Evolutionary conservation across 2,329 filamentous ascomycete species (phyloP).

Genomic region (Fusarium gaditjirri): DNA sequence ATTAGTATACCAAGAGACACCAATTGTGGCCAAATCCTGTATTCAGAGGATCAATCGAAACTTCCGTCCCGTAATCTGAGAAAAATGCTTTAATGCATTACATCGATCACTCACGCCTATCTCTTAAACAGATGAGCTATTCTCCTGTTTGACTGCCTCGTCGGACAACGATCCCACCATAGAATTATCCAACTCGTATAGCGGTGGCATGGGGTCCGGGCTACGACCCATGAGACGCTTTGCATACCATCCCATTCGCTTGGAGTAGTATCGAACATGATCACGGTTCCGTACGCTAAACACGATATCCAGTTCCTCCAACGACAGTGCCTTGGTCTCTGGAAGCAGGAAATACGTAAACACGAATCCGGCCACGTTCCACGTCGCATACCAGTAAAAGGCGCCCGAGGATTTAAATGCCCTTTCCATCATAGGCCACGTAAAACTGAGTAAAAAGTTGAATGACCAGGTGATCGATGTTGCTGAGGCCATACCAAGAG

Average conservation of each 20-base stretch:
- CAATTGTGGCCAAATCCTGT: not conserved
- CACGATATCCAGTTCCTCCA: slow-evolving; percentile 62
- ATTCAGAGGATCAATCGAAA: not conserved
- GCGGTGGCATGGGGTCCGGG: not conserved
- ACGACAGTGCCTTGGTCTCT: slow-evolving; percentile 61
- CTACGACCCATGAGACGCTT: not conserved
- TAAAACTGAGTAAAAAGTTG: slow-evolving; percentile 49
- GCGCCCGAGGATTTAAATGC: slow-evolving; percentile 44
- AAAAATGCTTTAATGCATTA: not conserved
- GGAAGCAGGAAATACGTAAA: slow-evolving; percentile 62
- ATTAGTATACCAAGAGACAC: not conserved
- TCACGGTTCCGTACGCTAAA: slow-evolving; percentile 56
- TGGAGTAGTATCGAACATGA: slow-evolving; percentile 53
- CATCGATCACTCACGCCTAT: not conserved
- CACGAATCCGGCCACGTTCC: slow-evolving; percentile 53
- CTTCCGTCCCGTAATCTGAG: not conserved
- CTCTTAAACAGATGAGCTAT: not conserved
- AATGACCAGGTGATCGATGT: slow-evolving; percentile 51
- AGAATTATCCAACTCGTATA: not conserved
- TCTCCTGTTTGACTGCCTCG: not conserved
- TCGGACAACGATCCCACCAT: not conserved
- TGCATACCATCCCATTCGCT: slow-evolving; percentile 26
- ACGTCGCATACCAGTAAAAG: slow-evolving; percentile 48
- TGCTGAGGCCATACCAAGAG: slow-evolving; percentile 52
- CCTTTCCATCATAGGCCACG: slow-evolving; percentile 47